Base-by-base conservation (phyloP, 257 asterid species). In the Solanum infundibuliforme region DNA sequence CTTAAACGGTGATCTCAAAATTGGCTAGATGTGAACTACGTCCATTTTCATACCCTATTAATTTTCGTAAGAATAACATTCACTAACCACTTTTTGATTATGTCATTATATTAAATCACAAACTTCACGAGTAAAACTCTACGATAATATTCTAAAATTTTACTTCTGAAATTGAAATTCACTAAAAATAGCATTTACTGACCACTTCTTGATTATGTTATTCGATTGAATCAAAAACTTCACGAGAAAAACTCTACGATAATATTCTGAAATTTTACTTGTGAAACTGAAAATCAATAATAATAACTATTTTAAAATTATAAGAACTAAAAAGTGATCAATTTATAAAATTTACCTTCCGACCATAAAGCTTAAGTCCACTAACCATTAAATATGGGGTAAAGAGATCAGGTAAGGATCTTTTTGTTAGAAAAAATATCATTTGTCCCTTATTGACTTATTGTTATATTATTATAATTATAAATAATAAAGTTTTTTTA, bases 361-460 rank as follows among this genome's bases (percentile, higher is more conserved):
- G 92, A 89, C 91, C 89, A 73, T 65, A 90, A 88, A 91, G 88
- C 38, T 43, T 86, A 39, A 77, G 58, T 58, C 73, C 75, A 87
- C 88, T 92, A 89, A 87, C 74, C 87, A 75, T 86, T 87, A 83
- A 90, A 84, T 72, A 88, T 82, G 82, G 91, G 23, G 21, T 39
- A 35, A 75, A 75, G 55, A 11, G 55, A 75, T 75, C 8, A 36
- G 7, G 18, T 18, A 75, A 36, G 31, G 55, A 75, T 38, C 52
- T 75, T 23, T 38, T 75, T 23, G 5, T 23, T 21, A 23, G 21
- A 38, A 23, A 20, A 36, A 8, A 10, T 38, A 75, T 23, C 3
- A 74, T 36, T 6, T 38, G 34, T 73, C 48, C 46, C 46, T 73
- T 34, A 34, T 73, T 73, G 82, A 73, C 48, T 73, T 35, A 8